A percentile compares a stretch with the other conserved stretches of the same genome.
Evolutionary conservation across 202 grass and related monocot species (phyloP).

Genomic region (Setaria viridis): DNA sequence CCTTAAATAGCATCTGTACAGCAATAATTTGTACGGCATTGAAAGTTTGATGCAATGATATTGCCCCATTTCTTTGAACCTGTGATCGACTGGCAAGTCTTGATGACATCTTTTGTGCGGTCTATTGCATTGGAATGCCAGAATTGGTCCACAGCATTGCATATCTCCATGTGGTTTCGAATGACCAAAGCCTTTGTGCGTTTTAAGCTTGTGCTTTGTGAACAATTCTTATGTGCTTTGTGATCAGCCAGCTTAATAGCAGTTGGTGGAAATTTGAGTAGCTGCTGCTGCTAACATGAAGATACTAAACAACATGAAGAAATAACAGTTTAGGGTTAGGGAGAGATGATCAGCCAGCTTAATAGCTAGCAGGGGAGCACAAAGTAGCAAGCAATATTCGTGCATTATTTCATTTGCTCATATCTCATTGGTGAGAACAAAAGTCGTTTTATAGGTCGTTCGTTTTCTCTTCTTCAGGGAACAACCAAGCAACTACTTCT

Average conservation of each 20-base stretch:
- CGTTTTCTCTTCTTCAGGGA: not conserved
- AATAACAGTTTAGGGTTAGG: not conserved
- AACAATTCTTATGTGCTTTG: not conserved
- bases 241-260: not conserved
- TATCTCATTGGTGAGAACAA: not conserved
- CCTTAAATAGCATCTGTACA: not conserved
- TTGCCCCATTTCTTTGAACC: not conserved
- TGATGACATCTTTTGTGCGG: slow-evolving; percentile 1
- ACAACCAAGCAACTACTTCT: not conserved
- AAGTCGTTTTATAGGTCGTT: not conserved
- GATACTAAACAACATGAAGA: not conserved
- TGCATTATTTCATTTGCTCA: not conserved
- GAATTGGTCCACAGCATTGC: not conserved
- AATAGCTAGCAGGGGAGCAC: not conserved
- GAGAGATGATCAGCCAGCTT: not conserved
- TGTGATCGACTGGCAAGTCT: not conserved
- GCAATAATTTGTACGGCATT: not conserved
- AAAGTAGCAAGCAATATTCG: not conserved
- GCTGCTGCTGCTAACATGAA: too few species aligned
- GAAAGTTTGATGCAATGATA: slow-evolving; percentile 11
- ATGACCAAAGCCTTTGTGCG: not conserved
- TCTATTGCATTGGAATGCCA: slow-evolving; percentile 31
- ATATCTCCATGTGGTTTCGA: slow-evolving; percentile 17
- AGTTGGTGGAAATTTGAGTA: not conserved
- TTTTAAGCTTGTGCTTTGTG: not conserved